phyloP scores from a whole-genome alignment of 768 basidiomycete genomes.

The Pholiota conissans region DNA sequence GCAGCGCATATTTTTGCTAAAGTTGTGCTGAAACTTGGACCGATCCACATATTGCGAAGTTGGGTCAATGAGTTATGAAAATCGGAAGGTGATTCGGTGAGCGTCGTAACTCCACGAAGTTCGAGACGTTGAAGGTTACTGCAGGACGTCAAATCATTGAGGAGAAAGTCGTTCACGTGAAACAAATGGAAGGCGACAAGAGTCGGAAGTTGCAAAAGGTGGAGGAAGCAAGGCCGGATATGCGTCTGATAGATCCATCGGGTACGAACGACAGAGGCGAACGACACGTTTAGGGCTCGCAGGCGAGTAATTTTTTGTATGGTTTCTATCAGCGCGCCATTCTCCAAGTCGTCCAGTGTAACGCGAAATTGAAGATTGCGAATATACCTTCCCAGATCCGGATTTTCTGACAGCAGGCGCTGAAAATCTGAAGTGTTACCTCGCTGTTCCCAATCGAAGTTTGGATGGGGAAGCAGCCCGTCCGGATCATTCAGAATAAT shows the following conservation, averaged over 20 bases:
- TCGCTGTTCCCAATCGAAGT: neutral
- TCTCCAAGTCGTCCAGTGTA: neutral
- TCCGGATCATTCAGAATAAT: neutral
- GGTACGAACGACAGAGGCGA: neutral
- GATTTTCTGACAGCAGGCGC: neutral
- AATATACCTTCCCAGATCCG: slow-evolving; percentile 3
- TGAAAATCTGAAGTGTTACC: neutral
- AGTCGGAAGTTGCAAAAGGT: slow-evolving; percentile 10
- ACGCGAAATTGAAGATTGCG: neutral
- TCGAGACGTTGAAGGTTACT: too few species aligned
- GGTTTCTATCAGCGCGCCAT: neutral
- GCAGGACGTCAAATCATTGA: neutral
- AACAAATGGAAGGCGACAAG: neutral
- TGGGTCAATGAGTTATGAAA: too few species aligned
- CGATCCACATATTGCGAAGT: too few species aligned
- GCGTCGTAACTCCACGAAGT: too few species aligned
- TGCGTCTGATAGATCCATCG: slow-evolving; percentile 1
- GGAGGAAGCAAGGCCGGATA: slow-evolving; percentile 6
- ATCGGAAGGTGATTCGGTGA: too few species aligned
- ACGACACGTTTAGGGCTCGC: neutral
- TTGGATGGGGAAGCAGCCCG: too few species aligned
- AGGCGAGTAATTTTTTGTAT: neutral
- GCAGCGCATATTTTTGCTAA: too few species aligned
- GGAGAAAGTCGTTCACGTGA: slow-evolving; percentile 2
- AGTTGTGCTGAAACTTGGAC: too few species aligned